These are phyloP conservation scores for Colletotrichum tropicicola DNA, from an alignment of 2,329 filamentous ascomycete genomes.

Conservation along the genomic window DNA sequence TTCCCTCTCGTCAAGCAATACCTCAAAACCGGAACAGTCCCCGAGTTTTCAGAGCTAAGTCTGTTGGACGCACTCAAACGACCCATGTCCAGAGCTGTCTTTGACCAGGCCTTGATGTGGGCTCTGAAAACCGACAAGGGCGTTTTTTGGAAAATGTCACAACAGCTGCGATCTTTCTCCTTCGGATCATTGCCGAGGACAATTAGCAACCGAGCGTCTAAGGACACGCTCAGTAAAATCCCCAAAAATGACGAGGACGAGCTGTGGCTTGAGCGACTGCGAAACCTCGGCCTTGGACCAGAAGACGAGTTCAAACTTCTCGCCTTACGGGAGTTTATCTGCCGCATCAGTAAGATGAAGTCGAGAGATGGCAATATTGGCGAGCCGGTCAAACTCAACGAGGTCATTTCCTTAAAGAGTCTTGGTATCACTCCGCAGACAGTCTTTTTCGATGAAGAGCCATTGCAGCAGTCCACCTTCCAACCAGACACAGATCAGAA, in stretches of 20 bases:
- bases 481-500: constrained; percentile 45
- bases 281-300: constrained; percentile 80
- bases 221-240: constrained; percentile 70
- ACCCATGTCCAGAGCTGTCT: constrained; percentile 80
- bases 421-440: constrained; percentile 85
- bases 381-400: constrained; percentile 63
- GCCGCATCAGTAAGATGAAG: constrained; percentile 81
- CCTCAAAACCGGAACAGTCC: constrained; percentile 75
- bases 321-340: constrained; percentile 88
- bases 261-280: constrained; percentile 86
- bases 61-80: constrained; percentile 85
- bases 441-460: constrained; percentile 88
- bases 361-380: constrained; percentile 56
- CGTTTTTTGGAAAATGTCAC: constrained; percentile 85
- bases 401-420: constrained; percentile 78
- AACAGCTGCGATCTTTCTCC: constrained; percentile 69
- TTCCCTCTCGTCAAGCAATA: constrained; percentile 84
- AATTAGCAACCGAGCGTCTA: constrained; percentile 62
- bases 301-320: constrained; percentile 94
- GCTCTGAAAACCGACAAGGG: constrained; percentile 83
- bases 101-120: constrained; percentile 89
- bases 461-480: constrained; percentile 53
- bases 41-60: constrained; percentile 74
- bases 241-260: constrained; percentile 92
- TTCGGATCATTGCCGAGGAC: constrained; percentile 69